phyloP scores from a whole-genome alignment of 495 filamentous ascomycete species.

The Hypoxylon rickii region DNA sequence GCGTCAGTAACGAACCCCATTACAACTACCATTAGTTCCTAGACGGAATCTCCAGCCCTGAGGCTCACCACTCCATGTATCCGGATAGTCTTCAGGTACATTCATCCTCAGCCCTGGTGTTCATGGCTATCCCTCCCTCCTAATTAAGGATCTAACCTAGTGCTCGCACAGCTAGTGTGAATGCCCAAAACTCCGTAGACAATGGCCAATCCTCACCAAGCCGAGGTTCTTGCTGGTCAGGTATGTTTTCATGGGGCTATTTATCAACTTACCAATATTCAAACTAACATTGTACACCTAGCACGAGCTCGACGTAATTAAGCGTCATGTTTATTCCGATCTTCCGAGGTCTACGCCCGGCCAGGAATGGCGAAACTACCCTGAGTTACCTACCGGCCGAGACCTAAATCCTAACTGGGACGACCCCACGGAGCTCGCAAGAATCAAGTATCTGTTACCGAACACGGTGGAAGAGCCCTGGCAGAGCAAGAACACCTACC shows the following conservation, averaged over 20 bases:
- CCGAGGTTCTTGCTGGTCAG: conserved; percentile 1
- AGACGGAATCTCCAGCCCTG: no score
- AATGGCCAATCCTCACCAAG: no score
- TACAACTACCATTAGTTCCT: no score
- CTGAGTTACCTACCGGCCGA: conserved; percentile 51
- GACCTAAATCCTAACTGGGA: conserved; percentile 43
- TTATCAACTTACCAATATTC: background rate
- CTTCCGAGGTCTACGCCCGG: conserved; percentile 8
- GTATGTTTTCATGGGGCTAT: background rate
- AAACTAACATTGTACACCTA: conserved; percentile 6
- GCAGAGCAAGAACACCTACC: conserved; percentile 56
- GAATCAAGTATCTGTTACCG: conserved; percentile 39
- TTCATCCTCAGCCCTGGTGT: no score
- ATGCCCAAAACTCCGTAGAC: no score
- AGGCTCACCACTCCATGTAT: no score
- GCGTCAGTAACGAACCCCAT: no score
- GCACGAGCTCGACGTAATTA: conserved; percentile 36
- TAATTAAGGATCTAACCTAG: no score
- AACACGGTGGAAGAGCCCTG: conserved; percentile 46
- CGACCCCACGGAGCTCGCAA: conserved; percentile 38
- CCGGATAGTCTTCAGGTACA: no score
- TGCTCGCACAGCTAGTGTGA: no score
- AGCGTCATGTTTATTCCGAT: conserved; percentile 35
- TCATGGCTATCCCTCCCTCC: no score
- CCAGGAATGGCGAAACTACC: conserved; percentile 46